Evolutionary conservation across 768 basidiomycete genomes (phyloP).

Genomic region (Boletus edulis): DNA sequence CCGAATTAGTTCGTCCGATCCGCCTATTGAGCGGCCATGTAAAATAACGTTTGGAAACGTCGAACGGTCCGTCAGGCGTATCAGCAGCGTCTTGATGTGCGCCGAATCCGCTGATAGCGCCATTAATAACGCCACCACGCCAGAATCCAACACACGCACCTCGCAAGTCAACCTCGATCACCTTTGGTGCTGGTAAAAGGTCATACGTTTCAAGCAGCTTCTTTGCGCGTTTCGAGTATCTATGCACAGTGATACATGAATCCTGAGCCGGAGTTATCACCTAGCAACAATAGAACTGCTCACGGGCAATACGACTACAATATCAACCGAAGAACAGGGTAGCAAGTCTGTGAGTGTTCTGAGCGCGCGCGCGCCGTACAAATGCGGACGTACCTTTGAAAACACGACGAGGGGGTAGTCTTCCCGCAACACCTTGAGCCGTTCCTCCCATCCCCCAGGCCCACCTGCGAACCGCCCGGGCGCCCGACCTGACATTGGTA

Average conservation of each 20-base stretch:
- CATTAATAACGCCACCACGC: background rate
- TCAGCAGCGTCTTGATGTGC: constrained; percentile 63
- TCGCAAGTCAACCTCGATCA: constrained; percentile 76
- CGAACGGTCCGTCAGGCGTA: constrained; percentile 58
- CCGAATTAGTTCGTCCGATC: constrained; percentile 55
- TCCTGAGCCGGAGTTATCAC: background rate
- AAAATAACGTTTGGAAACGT: constrained; percentile 80
- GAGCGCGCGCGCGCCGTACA: too few relatives aligned
- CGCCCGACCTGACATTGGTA: constrained; percentile 13
- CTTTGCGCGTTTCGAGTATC: constrained; percentile 33
- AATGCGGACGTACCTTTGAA: constrained; percentile 60
- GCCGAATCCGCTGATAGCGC: constrained; percentile 50
- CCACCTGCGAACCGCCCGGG: constrained; percentile 33
- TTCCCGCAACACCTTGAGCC: constrained; percentile 41
- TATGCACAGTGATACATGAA: background rate
- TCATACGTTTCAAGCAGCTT: constrained; percentile 58
- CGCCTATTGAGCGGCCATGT: constrained; percentile 61
- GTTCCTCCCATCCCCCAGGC: constrained; percentile 22
- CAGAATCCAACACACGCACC: constrained; percentile 34
- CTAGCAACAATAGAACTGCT: constrained; percentile 29
- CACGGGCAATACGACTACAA: constrained; percentile 69
- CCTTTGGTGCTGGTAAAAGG: constrained; percentile 59
- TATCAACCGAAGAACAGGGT: too few relatives aligned
- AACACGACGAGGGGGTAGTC: constrained; percentile 72
- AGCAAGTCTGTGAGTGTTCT: too few relatives aligned